Base-by-base conservation (phyloP, 768 basidiomycete genomes). In the Jaapia argillacea region DNA sequence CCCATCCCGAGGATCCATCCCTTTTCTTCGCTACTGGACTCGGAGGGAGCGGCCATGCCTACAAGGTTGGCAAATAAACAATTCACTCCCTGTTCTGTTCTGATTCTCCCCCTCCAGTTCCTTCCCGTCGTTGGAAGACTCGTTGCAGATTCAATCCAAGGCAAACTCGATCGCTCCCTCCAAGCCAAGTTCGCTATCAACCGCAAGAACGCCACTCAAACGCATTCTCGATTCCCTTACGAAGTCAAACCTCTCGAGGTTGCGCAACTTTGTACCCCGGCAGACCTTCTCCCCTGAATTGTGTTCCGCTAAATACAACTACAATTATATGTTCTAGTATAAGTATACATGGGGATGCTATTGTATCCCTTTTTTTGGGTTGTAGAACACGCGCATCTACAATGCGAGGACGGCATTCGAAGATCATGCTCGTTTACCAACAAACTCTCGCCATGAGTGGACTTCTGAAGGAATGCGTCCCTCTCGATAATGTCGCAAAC, bases 381-480 rank as follows among this genome's bases (percentile, higher is more conserved):
- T n/a, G n/a, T n/a, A n/a, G n/a, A n/a, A n/a, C n/a, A n/a, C n/a
- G n/a, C n/a, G n/a, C n/a, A n/a, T n/a, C n/a, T n/a, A n/a, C n/a
- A n/a, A n/a, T n/a, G n/a, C n/a, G n/a, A n/a, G n/a, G n/a, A n/a
- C n/a, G n/a, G n/a, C n/a, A n/a, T n/a, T n/a, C n/a, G n/a, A n/a
- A n/a, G n/a, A n/a, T 71, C 52, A 88, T 27, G 79, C 83, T 42
- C 73, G 72, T 48, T 66, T 65, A 12, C 88, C 88, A 36, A 91
- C 77, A 59, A 89, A 97, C 61, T 93, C 87, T 45, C 76, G 68
- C 93, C 93, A 97, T 24, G 88, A 89, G 53, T 74, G 75, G 54
- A 99, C 92, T 61, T 97, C 94, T 1, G 82, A 71, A 24, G 94
- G 94, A 51, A 94, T 83, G 25, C 70, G 78, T 16, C 92, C 94